Evolutionary conservation across 2,329 filamentous ascomycete genomes (phyloP).

Genomic region (Alternaria viburni): DNA sequence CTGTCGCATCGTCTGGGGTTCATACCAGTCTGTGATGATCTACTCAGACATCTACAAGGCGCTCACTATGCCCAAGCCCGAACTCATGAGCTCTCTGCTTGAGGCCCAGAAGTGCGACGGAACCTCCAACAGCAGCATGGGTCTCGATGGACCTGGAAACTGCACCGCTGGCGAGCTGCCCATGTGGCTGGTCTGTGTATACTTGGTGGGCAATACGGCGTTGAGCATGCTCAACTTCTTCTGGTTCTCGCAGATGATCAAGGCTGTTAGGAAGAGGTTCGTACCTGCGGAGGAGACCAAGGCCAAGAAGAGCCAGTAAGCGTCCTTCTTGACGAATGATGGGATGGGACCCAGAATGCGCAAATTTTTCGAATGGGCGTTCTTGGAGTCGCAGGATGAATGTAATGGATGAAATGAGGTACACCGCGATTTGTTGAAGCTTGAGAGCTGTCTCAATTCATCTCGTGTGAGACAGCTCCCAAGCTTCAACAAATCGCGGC

Average conservation of each 20-base stretch:
- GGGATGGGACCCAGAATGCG: neutral
- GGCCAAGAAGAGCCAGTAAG: slow-evolving; percentile 30
- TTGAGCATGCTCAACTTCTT: slow-evolving; percentile 79
- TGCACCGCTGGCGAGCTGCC: slow-evolving; percentile 58
- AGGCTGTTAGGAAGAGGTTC: slow-evolving; percentile 79
- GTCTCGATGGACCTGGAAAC: slow-evolving; percentile 18
- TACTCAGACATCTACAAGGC: slow-evolving; percentile 69
- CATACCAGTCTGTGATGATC: slow-evolving; percentile 69
- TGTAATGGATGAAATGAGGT: neutral
- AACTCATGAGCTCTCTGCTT: slow-evolving; percentile 17
- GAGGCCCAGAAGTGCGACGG: slow-evolving; percentile 54
- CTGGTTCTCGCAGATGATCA: slow-evolving; percentile 87
- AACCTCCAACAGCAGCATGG: slow-evolving; percentile 46
- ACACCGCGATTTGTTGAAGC: too few relatives aligned
- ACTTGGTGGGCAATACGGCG: slow-evolving; percentile 73
- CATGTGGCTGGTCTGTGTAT: slow-evolving; percentile 70
- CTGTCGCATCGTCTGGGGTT: slow-evolving; percentile 79
- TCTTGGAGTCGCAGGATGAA: neutral
- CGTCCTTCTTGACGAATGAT: neutral
- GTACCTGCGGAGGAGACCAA: slow-evolving; percentile 45
- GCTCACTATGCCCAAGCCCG: slow-evolving; percentile 31
- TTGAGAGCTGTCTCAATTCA: too few relatives aligned
- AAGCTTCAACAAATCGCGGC: too few relatives aligned
- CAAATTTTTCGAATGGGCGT: neutral
- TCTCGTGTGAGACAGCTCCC: too few relatives aligned